Conservation (phyloP, 495 filamentous ascomycete genomes). For the Penicillium egyptiacum region DNA sequence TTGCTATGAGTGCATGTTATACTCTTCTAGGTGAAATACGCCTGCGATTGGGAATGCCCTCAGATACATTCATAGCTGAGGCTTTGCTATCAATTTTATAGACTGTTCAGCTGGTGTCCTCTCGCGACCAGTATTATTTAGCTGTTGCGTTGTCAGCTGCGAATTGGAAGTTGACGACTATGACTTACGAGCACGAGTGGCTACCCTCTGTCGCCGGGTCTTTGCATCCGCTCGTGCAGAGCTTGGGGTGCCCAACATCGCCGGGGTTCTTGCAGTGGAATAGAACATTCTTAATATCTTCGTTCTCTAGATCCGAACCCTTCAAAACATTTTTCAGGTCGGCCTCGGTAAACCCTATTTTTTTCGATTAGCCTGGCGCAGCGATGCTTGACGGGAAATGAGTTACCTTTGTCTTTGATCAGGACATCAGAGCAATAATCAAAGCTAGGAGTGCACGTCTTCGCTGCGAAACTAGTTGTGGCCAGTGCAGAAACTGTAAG, state of each 20-base stretch:
- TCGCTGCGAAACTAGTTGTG: slow-evolving; percentile 31
- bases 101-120: neutral
- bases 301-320: slow-evolving; percentile 33
- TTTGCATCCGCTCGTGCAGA: slow-evolving; percentile 37
- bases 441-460: slow-evolving; percentile 43
- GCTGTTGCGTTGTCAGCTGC: neutral
- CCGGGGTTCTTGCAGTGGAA: slow-evolving; percentile 46
- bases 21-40: neutral
- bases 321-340: slow-evolving; percentile 36
- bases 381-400: neutral
- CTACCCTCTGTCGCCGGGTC: slow-evolving; percentile 35
- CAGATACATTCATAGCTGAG: neutral
- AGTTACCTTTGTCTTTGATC: slow-evolving; percentile 36
- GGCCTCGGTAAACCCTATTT: slow-evolving; percentile 35
- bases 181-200: slow-evolving; percentile 32
- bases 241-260: slow-evolving; percentile 38
- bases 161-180: neutral
- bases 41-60: neutral
- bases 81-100: neutral
- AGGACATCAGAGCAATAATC: slow-evolving; percentile 41
- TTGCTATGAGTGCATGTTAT: neutral
- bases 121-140: neutral
- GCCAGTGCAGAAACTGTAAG: slow-evolving; percentile 28
- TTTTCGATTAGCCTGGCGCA: neutral
- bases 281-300: slow-evolving; percentile 33